Conservation (phyloP, 768 basidiomycete species). For the Serendipita sp. region DNA sequence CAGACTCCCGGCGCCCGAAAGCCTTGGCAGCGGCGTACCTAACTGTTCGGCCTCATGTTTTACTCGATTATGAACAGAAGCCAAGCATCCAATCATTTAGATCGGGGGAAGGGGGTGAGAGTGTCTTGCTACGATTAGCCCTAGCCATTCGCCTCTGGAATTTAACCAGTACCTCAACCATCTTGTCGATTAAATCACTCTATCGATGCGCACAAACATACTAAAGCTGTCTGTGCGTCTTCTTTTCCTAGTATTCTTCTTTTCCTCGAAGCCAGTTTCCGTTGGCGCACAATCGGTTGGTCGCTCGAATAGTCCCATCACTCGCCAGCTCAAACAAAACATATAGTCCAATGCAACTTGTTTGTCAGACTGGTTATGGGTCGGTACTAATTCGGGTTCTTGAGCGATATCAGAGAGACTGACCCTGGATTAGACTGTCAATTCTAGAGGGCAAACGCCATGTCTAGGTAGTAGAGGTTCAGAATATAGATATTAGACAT, state of each 20-base stretch:
- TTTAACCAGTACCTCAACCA: no score
- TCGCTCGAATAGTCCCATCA: not conserved
- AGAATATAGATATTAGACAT: not conserved
- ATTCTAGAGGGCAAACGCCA: not conserved
- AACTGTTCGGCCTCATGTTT: no score
- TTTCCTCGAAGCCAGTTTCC: not conserved
- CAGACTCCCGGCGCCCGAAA: no score
- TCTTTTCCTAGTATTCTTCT: not conserved
- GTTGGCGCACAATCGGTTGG: not conserved
- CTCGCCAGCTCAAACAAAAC: not conserved
- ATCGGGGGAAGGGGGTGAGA: no score
- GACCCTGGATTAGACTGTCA: not conserved
- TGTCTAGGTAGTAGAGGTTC: not conserved
- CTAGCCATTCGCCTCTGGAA: no score
- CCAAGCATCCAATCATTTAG: no score
- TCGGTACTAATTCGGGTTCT: not conserved
- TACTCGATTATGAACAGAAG: no score
- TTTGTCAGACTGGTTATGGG: not conserved
- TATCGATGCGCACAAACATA: not conserved
- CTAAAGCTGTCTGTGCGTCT: not conserved
- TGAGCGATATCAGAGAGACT: not conserved
- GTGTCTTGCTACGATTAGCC: no score
- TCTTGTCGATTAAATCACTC: no score
- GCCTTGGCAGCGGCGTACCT: no score
- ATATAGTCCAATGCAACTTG: constrained; percentile 3